Base-by-base conservation (phyloP, 2,329 filamentous ascomycete genomes). In the Sclerotinia borealis region DNA sequence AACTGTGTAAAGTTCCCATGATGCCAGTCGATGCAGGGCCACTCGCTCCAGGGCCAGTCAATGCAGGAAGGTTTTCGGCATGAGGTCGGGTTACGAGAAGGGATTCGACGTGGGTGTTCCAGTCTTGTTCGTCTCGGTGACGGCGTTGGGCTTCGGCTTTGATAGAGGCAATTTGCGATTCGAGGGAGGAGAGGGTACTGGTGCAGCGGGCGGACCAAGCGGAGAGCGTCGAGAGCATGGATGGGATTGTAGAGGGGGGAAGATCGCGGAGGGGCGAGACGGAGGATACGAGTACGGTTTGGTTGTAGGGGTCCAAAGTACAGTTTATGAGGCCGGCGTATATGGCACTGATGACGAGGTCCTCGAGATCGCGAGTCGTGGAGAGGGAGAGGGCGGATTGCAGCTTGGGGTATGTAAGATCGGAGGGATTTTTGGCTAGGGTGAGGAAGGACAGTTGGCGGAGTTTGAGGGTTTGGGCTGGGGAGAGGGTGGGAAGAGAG, bases 211-310 rank as follows among this genome's bases (percentile, higher is more conserved):
- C 79, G 59, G 89, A 86, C 93, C 93, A 99, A 62, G 82, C 82
- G 36, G 82, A 80, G 13, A 99, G 82, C 15, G 87, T 84, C 3
- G 77, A 75, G 34, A 92, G 82, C 78, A 97, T 88, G 1, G 78
- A 76, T 0, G 86, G 84, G 15, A 96, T 82, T 63, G 87, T 85
- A 63, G 85, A 85, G 0, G 92, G 92, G 1, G 85, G 83, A 1
- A 96, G 84, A 75, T 99, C 95, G 25, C 95, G 92, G 1, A 97
- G 84, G 0, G 95, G 90, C 0, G 93, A 86, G 37, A 97, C 86
- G 65, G 90, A 88, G 58, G 87, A 88, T 61, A 98, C 86, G 72
- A 88, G 85, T 27, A 98, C 89, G 65, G 84, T 82, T 39, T 88
- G 85, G 62, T 88, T 83, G 64, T 85, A 85, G 4, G 93, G 91